These are phyloP conservation scores for Hordeum vulgare DNA, from an alignment of 176 grass and related monocot species.

Conservation along the genomic window MorexV3_pseudomolecules_assembly NC_058519.1:30974121-30974620, in stretches of 20 bases:
- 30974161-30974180: no score
- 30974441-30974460: background rate
- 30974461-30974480: no score
- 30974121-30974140: background rate
- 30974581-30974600: no score
- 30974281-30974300: slow-evolving; percentile 12
- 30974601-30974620: no score
- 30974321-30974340: no score
- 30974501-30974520: no score
- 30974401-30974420: background rate
- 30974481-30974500: no score
- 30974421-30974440: background rate
- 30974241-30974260: background rate
- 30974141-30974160: background rate
- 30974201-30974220: background rate
- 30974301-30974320: background rate
- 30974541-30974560: no score
- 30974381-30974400: background rate
- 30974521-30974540: no score
- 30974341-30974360: fast-evolving
- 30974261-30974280: background rate
- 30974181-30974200: no score
- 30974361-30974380: background rate
- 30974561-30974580: no score
- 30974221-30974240: background rate